phyloP scores from a whole-genome alignment of 176 grass and related monocot species.

The Hordeum marinum region DNA sequence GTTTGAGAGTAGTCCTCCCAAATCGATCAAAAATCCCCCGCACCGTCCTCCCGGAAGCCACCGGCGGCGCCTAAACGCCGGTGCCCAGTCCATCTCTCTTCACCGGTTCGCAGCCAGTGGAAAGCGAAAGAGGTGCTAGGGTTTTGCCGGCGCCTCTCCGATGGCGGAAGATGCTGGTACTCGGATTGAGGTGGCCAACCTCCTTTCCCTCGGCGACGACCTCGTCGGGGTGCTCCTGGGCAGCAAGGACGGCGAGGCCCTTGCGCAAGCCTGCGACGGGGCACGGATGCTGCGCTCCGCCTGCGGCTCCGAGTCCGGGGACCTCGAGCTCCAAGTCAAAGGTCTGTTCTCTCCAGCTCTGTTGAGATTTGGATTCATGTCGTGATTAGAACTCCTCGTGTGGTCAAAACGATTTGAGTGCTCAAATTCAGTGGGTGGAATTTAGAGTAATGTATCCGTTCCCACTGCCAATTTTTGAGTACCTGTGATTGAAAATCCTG shows the following conservation, averaged over 20 bases:
- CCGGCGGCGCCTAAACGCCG: background rate
- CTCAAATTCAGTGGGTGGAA: background rate
- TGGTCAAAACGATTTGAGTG: background rate
- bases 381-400: background rate
- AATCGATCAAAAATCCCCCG: no score
- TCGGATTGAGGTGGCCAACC: conserved; percentile 24
- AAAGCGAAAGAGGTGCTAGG: conserved; percentile 5
- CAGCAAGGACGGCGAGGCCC: conserved; percentile 26
- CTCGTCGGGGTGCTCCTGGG: conserved; percentile 34
- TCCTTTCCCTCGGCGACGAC: conserved; percentile 47
- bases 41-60: background rate
- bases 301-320: conserved; percentile 30
- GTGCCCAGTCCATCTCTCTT: background rate
- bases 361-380: background rate
- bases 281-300: conserved; percentile 48
- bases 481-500: background rate
- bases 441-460: background rate
- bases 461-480: background rate
- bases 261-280: conserved; percentile 27
- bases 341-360: conserved; percentile 24
- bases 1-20: no score
- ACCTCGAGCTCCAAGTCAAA: conserved; percentile 35
- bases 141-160: conserved; percentile 4
- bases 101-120: background rate
- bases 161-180: conserved; percentile 37